Evolutionary conservation across 2,329 filamentous ascomycete genomes (phyloP), one percentile per base, ranked within the genome.

Genomic region (Dactylellina leptospora): DNA sequence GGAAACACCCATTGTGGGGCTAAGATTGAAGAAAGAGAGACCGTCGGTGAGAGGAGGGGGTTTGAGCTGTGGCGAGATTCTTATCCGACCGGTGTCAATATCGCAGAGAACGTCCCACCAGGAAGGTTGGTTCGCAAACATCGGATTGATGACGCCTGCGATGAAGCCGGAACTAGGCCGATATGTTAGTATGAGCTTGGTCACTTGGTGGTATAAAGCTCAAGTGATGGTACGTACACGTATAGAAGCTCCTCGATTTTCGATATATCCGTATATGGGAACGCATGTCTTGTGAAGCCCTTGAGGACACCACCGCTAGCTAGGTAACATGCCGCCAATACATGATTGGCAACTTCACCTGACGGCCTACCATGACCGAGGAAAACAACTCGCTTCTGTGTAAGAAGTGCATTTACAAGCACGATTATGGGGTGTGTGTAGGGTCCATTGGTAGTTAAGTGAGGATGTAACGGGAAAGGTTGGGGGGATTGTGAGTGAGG

Each of bases 41-140:
- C 93, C 93, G 76, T 99, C 95, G 0, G 92, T 97, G 2, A 90
- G 81, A 0, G 89, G 86, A 0, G 92, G 90, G 20, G 86, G 81
- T 74, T 97, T 93, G 75, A 97, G 93, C 76, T 88, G 89, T 79
- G 86, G 91, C 77, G 91, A 96, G 77, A 99, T 97, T 81, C 95
- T 96, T 83, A 99, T 92, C 44, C 93, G 88, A 8, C 95, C 95
- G 1, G 89, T 93, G 0, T 93, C 90, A 42, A 99, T 83, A 80
- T 99, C 95, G 80, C 95, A 99, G 10, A 99, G 84, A 8, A 99
- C 82, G 80, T 99, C 95, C 95, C 95, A 99, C 95, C 95, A 99
- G 79, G 97, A 93, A 0, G 90, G 91, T 77, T 97, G 93, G 77
- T 92, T 87, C 73, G 93, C 92, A 79, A 99, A 99, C 0, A 92